phyloP scores from a whole-genome alignment of 768 basidiomycete genomes.

The Trametes elegans region DNA sequence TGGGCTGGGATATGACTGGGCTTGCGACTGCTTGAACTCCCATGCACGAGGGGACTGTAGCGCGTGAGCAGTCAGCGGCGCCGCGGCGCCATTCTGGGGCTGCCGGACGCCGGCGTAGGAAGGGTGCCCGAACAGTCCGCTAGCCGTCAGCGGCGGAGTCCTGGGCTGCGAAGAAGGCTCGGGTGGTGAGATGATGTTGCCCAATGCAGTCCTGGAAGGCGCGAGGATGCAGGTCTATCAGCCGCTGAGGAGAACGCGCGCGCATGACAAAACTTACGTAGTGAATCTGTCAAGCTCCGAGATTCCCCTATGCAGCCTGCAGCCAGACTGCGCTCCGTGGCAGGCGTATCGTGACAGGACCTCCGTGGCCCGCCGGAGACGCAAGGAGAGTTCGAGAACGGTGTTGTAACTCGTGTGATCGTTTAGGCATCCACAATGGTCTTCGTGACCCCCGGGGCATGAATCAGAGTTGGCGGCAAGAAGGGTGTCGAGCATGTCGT shows the following conservation, averaged over 20 bases:
- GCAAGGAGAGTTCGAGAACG: slow-evolving; percentile 64
- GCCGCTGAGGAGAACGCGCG: neutral
- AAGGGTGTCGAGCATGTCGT: slow-evolving; percentile 26
- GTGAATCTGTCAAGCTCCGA: slow-evolving; percentile 50
- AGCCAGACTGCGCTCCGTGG: slow-evolving; percentile 33
- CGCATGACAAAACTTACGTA: slow-evolving; percentile 41
- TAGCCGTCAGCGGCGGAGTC: slow-evolving; percentile 1
- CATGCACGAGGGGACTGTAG: slow-evolving; percentile 16
- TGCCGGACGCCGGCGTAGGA: neutral
- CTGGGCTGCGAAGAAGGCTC: slow-evolving; percentile 19
- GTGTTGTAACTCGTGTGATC: slow-evolving; percentile 53
- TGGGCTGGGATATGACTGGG: slow-evolving; percentile 32
- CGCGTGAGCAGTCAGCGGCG: slow-evolving; percentile 9
- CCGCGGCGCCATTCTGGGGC: slow-evolving; percentile 19
- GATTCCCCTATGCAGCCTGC: slow-evolving; percentile 44
- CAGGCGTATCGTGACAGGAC: slow-evolving; percentile 47
- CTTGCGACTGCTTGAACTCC: slow-evolving; percentile 21
- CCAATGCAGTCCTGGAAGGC: slow-evolving; percentile 39
- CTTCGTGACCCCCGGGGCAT: slow-evolving; percentile 23
- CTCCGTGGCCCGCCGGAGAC: slow-evolving; percentile 57
- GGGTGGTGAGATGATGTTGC: slow-evolving; percentile 32
- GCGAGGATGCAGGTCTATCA: slow-evolving; percentile 9
- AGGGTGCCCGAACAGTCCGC: slow-evolving; percentile 3
- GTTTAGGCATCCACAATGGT: slow-evolving; percentile 57
- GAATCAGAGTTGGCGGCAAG: slow-evolving; percentile 16